These are phyloP conservation scores for Mycena crocata DNA, from an alignment of 768 basidiomycete species.

Conservation along the genomic window DNA sequence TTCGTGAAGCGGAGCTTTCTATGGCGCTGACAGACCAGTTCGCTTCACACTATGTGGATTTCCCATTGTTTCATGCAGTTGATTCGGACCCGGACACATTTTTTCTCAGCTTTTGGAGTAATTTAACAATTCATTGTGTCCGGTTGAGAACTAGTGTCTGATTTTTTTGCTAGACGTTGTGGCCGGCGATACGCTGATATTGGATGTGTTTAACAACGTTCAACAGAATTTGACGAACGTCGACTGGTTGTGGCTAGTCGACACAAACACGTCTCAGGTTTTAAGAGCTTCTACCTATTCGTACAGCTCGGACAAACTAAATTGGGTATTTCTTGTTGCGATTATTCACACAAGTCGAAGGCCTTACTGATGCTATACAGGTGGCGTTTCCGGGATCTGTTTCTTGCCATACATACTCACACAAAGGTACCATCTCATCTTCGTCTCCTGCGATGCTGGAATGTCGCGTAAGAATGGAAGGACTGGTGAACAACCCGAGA, in stretches of 20 bases:
- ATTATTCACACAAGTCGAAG: no score
- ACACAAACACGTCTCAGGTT: conserved; percentile 45
- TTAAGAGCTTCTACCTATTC: conserved; percentile 43
- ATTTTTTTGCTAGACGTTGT: conserved; percentile 31
- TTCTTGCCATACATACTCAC: conserved; percentile 8
- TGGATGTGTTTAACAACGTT: conserved; percentile 50
- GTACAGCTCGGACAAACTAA: conserved; percentile 42
- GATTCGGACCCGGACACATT: conserved; percentile 62
- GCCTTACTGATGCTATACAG: neutral
- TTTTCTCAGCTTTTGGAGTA: conserved; percentile 63
- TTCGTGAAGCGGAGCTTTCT: conserved; percentile 51
- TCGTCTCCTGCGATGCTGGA: neutral
- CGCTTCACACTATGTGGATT: conserved; percentile 52
- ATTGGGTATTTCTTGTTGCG: conserved; percentile 40
- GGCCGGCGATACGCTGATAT: conserved; percentile 51
- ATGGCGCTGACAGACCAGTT: conserved; percentile 47
- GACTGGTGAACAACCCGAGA: conserved; percentile 1
- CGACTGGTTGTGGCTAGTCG: conserved; percentile 47
- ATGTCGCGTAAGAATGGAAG: conserved; percentile 23
- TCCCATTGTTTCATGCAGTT: conserved; percentile 66
- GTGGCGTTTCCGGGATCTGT: neutral
- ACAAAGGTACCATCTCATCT: neutral
- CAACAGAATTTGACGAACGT: conserved; percentile 42
- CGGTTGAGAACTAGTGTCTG: neutral
- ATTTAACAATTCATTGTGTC: neutral